phyloP scores from a whole-genome alignment of 441 rosid genomes.

The Populus trichocarpa region DNA sequence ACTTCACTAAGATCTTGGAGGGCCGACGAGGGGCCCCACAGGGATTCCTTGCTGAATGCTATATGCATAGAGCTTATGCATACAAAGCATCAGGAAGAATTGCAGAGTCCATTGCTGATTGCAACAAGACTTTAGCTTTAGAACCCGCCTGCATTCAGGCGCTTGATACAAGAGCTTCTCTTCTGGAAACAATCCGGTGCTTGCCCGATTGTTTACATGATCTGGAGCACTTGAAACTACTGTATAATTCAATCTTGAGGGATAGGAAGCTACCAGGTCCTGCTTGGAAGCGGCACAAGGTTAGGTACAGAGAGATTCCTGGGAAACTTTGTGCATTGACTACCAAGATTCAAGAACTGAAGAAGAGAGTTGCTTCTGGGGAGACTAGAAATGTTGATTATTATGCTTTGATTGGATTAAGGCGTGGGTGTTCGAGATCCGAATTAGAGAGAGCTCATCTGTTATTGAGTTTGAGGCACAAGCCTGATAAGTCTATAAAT shows the following conservation, averaged over 20 bases:
- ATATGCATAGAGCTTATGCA: slow-evolving; percentile 73
- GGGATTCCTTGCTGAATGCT: slow-evolving; percentile 77
- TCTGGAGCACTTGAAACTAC: slow-evolving; percentile 74
- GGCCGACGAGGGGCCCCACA: slow-evolving; percentile 82
- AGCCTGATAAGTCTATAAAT: slow-evolving; percentile 65
- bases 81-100: slow-evolving; percentile 60
- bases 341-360: slow-evolving; percentile 53
- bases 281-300: slow-evolving; percentile 75
- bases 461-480: slow-evolving; percentile 61
- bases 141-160: slow-evolving; percentile 71
- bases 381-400: slow-evolving; percentile 79
- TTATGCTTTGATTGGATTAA: slow-evolving; percentile 61
- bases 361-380: slow-evolving; percentile 65
- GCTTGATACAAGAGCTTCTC: slow-evolving; percentile 74
- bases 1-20: slow-evolving; percentile 77
- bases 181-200: slow-evolving; percentile 66
- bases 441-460: slow-evolving; percentile 82
- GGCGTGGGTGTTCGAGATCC: slow-evolving; percentile 75
- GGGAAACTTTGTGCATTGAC: slow-evolving; percentile 65
- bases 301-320: slow-evolving; percentile 70
- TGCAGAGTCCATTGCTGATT: slow-evolving; percentile 78
- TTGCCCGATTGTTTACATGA: slow-evolving; percentile 79
- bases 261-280: slow-evolving; percentile 86
- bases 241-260: slow-evolving; percentile 70
- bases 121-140: slow-evolving; percentile 75